Conservation (phyloP, 1,284 basidiomycete species). For the Leccinum fallax region DNA sequence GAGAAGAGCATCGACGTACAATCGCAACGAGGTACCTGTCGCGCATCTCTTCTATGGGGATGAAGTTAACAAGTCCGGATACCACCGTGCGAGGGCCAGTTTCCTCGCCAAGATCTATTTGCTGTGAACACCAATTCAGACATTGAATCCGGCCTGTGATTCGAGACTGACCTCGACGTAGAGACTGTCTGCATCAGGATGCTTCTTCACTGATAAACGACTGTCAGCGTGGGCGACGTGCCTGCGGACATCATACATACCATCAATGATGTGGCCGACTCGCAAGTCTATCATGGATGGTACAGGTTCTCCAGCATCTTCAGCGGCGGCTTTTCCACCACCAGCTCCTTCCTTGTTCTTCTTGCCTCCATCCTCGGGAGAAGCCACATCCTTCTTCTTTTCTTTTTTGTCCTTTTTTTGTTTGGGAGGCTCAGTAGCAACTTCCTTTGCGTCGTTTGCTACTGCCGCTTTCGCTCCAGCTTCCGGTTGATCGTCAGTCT, state of each 20-base stretch:
- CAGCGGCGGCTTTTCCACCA: constrained; percentile 47
- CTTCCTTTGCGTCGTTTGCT: constrained; percentile 30
- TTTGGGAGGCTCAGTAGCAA: constrained; percentile 38
- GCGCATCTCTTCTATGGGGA: constrained; percentile 91
- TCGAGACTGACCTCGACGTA: constrained; percentile 76
- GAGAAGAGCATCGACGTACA: constrained; percentile 45
- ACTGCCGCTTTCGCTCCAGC: constrained; percentile 32
- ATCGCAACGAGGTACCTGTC: constrained; percentile 86
- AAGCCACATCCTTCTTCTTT: constrained; percentile 54
- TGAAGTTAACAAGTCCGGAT: constrained; percentile 93
- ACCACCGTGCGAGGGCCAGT: constrained; percentile 92
- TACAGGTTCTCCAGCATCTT: constrained; percentile 74
- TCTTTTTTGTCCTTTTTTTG: constrained; percentile 52
- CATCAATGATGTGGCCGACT: constrained; percentile 88
- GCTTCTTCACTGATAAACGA: constrained; percentile 72
- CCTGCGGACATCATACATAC: constrained; percentile 47
- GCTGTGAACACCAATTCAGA: constrained; percentile 43
- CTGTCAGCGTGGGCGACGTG: constrained; percentile 4
- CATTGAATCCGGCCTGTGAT: neutral
- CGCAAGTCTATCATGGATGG: constrained; percentile 95
- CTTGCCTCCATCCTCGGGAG: constrained; percentile 39
- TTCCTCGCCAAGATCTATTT: constrained; percentile 95
- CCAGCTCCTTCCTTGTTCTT: constrained; percentile 47
- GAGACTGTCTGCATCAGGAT: constrained; percentile 92
- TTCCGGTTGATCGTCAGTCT: constrained; percentile 40